These are phyloP conservation scores for Mallotus japonicus DNA, from an alignment of 441 rosid genomes.

Conservation along the genomic window DNA sequence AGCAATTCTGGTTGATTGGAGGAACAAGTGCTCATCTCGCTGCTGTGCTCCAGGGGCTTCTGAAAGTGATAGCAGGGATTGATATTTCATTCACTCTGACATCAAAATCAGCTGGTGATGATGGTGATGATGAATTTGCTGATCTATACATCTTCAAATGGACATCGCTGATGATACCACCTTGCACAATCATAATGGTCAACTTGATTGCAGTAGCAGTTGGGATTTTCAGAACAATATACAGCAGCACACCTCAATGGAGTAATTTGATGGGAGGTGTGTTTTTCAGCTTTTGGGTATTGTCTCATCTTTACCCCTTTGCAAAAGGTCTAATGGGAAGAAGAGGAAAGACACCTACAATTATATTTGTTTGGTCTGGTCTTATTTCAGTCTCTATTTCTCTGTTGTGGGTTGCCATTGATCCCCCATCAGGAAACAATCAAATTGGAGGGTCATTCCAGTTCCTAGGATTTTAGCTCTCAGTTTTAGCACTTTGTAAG, in stretches of 20 bases:
- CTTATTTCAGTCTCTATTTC: conserved; percentile 50
- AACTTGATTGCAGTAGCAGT: conserved; percentile 55
- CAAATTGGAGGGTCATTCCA: too few species aligned
- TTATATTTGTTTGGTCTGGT: conserved; percentile 62
- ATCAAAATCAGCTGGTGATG: conserved; percentile 52
- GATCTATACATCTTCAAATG: conserved; percentile 57
- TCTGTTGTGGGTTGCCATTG: conserved; percentile 52
- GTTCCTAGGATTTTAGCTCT: too few species aligned
- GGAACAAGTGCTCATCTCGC: conserved; percentile 77
- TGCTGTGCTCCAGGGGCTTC: conserved; percentile 59
- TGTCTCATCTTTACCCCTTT: conserved; percentile 65
- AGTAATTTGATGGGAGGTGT: conserved; percentile 68
- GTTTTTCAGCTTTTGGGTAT: conserved; percentile 77
- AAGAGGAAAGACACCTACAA: conserved; percentile 58
- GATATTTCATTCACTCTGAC: conserved; percentile 72
- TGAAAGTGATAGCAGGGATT: conserved; percentile 65
- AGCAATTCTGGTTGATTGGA: conserved; percentile 71
- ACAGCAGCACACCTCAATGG: conserved; percentile 61
- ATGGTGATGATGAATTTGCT: conserved; percentile 60
- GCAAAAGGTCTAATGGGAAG: conserved; percentile 75
- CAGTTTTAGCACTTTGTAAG: too few species aligned
- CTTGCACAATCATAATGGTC: conserved; percentile 56
- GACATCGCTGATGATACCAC: conserved; percentile 67
- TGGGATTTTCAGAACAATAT: conserved; percentile 53
- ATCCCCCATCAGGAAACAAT: conserved; percentile 43